Evolutionary conservation across 176 grass and related monocot genomes (phyloP), one percentile per base, ranked within the genome.

Genomic region (Oropetium thomaeum): DNA sequence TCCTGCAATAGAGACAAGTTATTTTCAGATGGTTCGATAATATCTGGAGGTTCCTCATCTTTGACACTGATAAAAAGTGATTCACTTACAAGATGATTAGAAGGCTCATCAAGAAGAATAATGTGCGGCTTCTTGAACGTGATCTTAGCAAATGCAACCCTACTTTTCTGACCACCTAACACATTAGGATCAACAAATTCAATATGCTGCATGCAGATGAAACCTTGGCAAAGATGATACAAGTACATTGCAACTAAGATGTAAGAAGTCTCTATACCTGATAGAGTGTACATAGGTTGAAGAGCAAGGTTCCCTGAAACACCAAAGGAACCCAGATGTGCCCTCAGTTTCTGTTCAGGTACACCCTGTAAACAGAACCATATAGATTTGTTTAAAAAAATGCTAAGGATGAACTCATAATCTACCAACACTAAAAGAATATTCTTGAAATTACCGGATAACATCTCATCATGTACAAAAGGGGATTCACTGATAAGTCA

Each of bases 61-160:
- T 59, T 37, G 20, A 58, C 17, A 71, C 5, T 28, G 33, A 48
- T 22, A 65, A 26, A 59, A 43, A 14, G 4, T 59, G 5, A 49
- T 78, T 51, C 55, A 80, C 73, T 89, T 87, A 98, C 95, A 76
- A 98, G 89, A 90, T 98, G 95, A 75, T 98, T 98, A 80, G 91
- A 98, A 30, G 95, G 95, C 70, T 98, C 95, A 16, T 98, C 95
- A 19, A 98, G 89, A 33, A 98, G 84, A 88, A 94, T 92, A 61
- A 94, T 92, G 78, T 98, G 95, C 29, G 95, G 95, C 54, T 98
- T 98, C 80, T 92, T 98, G 73, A 98, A 98, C 49, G 95, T 98
- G 58, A 98, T 98, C 62, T 98, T 93, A 13, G 95, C 88, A 16
- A 98, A 98, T 28, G 95, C 91, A 39, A 98, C 95, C 75, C 91